A percentile compares a stretch with the other conserved stretches of the same genome.
phyloP scores from a whole-genome alignment of 306 rosid species.

The Dalbergia oliveri region DNA sequence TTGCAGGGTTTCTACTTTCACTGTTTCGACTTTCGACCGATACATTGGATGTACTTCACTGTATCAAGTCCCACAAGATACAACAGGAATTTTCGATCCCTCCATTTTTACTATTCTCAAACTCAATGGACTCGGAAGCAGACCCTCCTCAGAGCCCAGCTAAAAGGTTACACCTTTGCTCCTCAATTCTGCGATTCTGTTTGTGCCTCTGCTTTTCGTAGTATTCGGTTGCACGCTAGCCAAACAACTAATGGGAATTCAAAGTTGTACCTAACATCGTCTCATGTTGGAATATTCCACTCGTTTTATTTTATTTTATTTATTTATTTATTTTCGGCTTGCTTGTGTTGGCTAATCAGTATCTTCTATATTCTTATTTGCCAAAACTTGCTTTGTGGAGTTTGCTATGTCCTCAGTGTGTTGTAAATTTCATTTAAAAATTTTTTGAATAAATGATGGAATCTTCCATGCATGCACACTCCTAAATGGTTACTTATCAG shows the following conservation, averaged over 20 bases:
- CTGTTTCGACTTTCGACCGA: too few relatives aligned
- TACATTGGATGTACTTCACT: too few relatives aligned
- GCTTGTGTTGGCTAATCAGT: constrained; percentile 31
- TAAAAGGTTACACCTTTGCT: constrained; percentile 32
- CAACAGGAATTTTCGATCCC: not conserved
- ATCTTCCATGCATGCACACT: not conserved
- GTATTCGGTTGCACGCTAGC: not conserved
- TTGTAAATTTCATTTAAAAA: not conserved
- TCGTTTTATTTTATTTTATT: not conserved
- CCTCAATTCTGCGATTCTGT: not conserved
- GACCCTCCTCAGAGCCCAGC: constrained; percentile 33
- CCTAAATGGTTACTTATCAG: too few relatives aligned
- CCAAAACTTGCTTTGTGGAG: not conserved
- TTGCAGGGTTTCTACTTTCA: not conserved
- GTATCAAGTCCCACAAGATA: not conserved
- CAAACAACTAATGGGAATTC: not conserved
- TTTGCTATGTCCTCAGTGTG: not conserved
- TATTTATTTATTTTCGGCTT: not conserved
- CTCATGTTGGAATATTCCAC: constrained; percentile 35
- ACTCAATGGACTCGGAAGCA: constrained; percentile 42
- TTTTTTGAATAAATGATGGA: not conserved
- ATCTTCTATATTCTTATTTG: constrained; percentile 12
- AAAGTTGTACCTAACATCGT: not conserved
- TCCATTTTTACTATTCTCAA: not conserved
- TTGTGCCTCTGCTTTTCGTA: constrained; percentile 4